These are phyloP conservation scores for Ogataea neopini DNA, from an alignment of 805 yeast species.

Conservation along the genomic window DNA sequence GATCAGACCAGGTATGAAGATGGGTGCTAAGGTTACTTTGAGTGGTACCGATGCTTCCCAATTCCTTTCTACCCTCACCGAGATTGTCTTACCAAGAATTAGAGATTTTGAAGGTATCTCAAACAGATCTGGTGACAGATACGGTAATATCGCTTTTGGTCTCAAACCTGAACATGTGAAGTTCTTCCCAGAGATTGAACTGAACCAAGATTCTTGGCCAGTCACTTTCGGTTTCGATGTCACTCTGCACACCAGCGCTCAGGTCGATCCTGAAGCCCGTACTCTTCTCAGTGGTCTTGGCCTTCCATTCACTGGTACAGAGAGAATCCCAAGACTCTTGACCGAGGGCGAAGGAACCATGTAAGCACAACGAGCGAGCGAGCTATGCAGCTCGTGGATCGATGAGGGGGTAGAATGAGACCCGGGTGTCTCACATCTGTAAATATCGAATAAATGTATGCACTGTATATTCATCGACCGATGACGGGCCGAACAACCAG, in stretches of 20 bases:
- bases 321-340: slow-evolving; percentile 39
- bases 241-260: slow-evolving; percentile 83
- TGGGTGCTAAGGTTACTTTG: slow-evolving; percentile 85
- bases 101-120: slow-evolving; percentile 83
- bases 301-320: slow-evolving; percentile 67
- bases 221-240: slow-evolving; percentile 82
- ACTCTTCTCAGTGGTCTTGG: slow-evolving; percentile 80
- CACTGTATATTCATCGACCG: no score
- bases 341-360: slow-evolving; percentile 11
- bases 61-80: slow-evolving; percentile 83
- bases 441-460: not conserved
- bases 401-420: no score
- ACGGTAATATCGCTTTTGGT: slow-evolving; percentile 87
- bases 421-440: not conserved
- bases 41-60: slow-evolving; percentile 82
- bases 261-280: slow-evolving; percentile 88
- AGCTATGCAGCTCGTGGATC: no score
- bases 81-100: slow-evolving; percentile 89
- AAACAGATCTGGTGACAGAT: slow-evolving; percentile 75
- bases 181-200: slow-evolving; percentile 91
- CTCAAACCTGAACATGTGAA: slow-evolving; percentile 73
- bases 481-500: no score
- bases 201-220: slow-evolving; percentile 88
- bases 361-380: no score
- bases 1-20: slow-evolving; percentile 80